Base-by-base conservation (phyloP, 1,284 basidiomycete species). In the Sphagnurus paluster region DNA sequence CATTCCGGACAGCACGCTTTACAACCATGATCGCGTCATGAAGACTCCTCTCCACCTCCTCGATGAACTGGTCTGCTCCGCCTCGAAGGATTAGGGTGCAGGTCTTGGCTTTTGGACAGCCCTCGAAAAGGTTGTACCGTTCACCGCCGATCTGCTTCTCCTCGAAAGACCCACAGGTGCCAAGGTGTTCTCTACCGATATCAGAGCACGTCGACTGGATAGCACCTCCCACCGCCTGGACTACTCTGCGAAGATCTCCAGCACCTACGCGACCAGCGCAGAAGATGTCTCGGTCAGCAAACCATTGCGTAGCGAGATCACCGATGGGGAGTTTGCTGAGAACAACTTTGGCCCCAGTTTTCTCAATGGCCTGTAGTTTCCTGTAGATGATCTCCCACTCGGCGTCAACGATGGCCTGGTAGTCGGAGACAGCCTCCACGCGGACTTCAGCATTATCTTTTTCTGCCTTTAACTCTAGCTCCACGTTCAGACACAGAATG, bases 1-100 rank as follows among this genome's bases (percentile, higher is more conserved):
- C 93, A 67, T 95, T 98, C 67, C 90, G 90, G 59, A 99, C 89
- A 6, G 97, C 95, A 35, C 97, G 81, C 71, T 97, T 97, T 39
- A 99, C 97, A 25, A 99, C 95, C 96, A 99, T 99, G 64, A 99
- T 96, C 2, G 96, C 95, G 64, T 99, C 97, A 65, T 99, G 96
- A 58, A 99, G 70, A 80, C 90, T 94, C 47, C 97, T 77, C 69
- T 98, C 96, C 8, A 99, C 95, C 68, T 99, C 97, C 58, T 95
- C 93, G 54, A 99, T 99, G 68, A 99, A 98, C 67, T 99, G 97
- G 64, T 99, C 95, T 0, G 97, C 97, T 17, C 97, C 97, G 50
- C 97, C 97, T 48, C 97, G 83, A 48, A 99, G 81, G 26, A 99
- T 73, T 14, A 99, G 70, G n/a, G 97, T 99, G 67, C 95, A 98